These are phyloP conservation scores for Neocucurbitaria cava DNA, from an alignment of 2,329 filamentous ascomycete genomes.

Conservation along the genomic window DNA sequence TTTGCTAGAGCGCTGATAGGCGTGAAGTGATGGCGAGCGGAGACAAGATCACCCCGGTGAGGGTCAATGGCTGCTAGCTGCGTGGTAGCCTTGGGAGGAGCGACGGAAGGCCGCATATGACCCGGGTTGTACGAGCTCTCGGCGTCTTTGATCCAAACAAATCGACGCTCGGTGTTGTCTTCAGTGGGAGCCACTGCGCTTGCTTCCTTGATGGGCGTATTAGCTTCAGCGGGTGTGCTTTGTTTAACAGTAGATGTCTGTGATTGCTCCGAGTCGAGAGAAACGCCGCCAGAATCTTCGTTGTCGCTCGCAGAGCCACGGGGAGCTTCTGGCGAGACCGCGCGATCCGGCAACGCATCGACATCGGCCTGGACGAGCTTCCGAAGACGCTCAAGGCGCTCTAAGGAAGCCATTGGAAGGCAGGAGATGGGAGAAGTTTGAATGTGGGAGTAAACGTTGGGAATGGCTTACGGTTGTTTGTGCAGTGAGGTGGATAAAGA, in stretches of 20 bases:
- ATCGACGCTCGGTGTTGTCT: slow-evolving; percentile 25
- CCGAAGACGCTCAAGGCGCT: slow-evolving; percentile 33
- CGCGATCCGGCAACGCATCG: slow-evolving; percentile 32
- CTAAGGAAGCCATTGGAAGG: slow-evolving; percentile 25
- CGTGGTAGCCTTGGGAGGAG: background rate
- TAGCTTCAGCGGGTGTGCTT: background rate
- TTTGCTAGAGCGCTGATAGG: slow-evolving; percentile 58
- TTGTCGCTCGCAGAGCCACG: slow-evolving; percentile 13
- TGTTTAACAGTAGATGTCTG: slow-evolving; percentile 16
- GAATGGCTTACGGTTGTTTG: background rate
- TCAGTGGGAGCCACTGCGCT: background rate
- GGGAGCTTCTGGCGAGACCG: slow-evolving; percentile 5
- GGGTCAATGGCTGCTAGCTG: slow-evolving; percentile 25
- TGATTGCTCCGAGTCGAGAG: slow-evolving; percentile 11
- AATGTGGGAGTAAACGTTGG: background rate
- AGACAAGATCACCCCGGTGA: slow-evolving; percentile 41
- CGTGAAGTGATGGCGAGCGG: slow-evolving; percentile 46
- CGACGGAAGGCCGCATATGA: slow-evolving; percentile 2
- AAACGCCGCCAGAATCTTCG: slow-evolving; percentile 28
- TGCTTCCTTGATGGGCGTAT: background rate
- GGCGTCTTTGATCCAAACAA: slow-evolving; percentile 28
- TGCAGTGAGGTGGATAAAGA: background rate
- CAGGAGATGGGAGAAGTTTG: background rate
- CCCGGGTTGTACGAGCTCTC: slow-evolving; percentile 32
- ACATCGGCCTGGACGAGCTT: slow-evolving; percentile 29